These are phyloP conservation scores for Friedmanniomyces simplex DNA, from an alignment of 495 filamentous ascomycete genomes.

Conservation along the genomic window DNA sequence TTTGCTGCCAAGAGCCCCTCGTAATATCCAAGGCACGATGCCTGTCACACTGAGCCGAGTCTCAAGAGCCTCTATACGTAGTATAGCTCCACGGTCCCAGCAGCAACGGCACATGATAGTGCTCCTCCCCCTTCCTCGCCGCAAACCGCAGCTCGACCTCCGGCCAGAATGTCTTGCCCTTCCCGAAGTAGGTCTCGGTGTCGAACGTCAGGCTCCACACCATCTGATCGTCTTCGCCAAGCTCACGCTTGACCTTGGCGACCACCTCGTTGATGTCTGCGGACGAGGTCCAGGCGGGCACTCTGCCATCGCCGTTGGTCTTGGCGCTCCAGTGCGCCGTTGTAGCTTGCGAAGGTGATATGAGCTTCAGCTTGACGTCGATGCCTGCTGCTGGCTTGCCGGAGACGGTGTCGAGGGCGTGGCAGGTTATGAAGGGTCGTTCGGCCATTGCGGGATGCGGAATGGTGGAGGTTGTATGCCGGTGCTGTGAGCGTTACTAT, in stretches of 20 bases:
- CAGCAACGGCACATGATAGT: constrained; percentile 89
- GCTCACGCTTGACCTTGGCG: constrained; percentile 31
- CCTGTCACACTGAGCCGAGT: background rate
- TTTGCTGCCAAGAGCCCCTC: too few species aligned
- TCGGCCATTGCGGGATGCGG: constrained; percentile 3
- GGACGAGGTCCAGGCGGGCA: constrained; percentile 62
- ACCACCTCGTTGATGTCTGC: constrained; percentile 27
- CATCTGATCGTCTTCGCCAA: constrained; percentile 34
- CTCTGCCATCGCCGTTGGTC: constrained; percentile 80
- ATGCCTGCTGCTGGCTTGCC: constrained; percentile 53
- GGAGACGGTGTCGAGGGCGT: constrained; percentile 59
- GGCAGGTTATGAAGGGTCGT: constrained; percentile 51
- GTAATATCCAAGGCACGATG: too few species aligned
- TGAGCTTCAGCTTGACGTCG: constrained; percentile 44
- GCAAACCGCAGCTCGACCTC: constrained; percentile 82
- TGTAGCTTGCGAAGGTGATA: constrained; percentile 28
- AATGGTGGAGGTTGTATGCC: too few species aligned
- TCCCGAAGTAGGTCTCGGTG: constrained; percentile 65
- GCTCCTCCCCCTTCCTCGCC: constrained; percentile 41
- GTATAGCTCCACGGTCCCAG: constrained; percentile 86
- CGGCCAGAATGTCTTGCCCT: constrained; percentile 72
- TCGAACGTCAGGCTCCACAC: constrained; percentile 71
- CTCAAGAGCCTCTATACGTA: constrained; percentile 66
- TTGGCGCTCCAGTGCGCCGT: constrained; percentile 46
- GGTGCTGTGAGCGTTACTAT: too few species aligned